Conservation (phyloP, 140 eudicot species). For the Eryngium alpinum region DNA sequence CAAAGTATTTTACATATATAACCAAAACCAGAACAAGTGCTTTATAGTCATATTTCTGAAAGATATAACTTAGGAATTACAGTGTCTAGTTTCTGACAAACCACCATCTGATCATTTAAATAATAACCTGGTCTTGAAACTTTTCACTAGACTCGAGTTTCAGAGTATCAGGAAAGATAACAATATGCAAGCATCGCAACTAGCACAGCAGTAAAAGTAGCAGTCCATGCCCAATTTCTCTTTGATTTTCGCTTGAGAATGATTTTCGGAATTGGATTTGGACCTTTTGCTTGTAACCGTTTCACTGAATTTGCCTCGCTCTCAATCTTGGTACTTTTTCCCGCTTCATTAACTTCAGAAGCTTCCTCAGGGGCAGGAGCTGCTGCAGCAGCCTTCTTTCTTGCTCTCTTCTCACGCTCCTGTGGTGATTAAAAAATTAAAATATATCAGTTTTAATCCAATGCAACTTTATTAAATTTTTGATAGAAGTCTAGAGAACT, state of each 20-base stretch:
- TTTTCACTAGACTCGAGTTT: not conserved
- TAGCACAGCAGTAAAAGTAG: conserved; percentile 26
- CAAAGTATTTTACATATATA: too few species aligned
- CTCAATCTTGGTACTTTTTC: conserved; percentile 28
- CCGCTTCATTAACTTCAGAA: conserved; percentile 31
- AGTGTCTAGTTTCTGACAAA: too few species aligned
- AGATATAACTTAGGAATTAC: too few species aligned
- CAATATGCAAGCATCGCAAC: conserved; percentile 21
- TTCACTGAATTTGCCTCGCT: conserved; percentile 18
- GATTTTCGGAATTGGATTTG: conserved; percentile 34
- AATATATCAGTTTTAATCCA: not conserved
- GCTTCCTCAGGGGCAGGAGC: conserved; percentile 41
- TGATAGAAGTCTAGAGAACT: not conserved
- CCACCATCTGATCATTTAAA: too few species aligned
- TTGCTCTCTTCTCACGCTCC: conserved; percentile 81
- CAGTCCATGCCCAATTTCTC: conserved; percentile 53
- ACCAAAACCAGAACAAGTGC: too few species aligned
- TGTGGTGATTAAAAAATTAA: conserved; percentile 22
- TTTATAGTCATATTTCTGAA: too few species aligned
- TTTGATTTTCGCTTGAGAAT: conserved; percentile 40
- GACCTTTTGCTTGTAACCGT: conserved; percentile 20
- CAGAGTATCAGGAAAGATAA: not conserved
- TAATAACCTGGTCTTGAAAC: too few species aligned
- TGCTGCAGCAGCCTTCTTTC: conserved; percentile 56
- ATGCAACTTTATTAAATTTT: too few species aligned